Conservation (phyloP, 768 basidiomycete genomes). For the Boletus vinaceobasis region DNA sequence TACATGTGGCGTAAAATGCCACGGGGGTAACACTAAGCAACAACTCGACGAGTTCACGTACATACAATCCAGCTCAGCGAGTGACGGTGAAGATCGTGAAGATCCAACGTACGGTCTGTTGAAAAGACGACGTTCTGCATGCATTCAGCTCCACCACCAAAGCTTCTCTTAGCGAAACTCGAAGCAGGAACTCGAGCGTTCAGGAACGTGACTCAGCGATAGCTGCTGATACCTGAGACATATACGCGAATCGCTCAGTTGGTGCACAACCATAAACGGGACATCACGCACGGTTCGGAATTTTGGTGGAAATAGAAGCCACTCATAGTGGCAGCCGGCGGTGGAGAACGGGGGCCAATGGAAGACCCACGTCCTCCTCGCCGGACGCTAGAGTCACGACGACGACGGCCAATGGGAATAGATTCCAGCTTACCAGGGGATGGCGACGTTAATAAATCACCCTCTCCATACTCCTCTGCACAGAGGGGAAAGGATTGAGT, state of each 20-base stretch:
- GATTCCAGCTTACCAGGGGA: conserved; percentile 37
- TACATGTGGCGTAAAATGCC: conserved; percentile 19
- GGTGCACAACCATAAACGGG: conserved; percentile 2
- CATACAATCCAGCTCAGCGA: conserved; percentile 11
- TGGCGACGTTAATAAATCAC: conserved; percentile 29
- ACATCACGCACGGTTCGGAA: conserved; percentile 77
- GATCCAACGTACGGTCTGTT: conserved; percentile 5
- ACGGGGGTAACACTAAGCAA: conserved; percentile 20
- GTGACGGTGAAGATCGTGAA: neutral
- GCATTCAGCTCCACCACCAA: conserved; percentile 4
- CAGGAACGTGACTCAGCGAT: conserved; percentile 74
- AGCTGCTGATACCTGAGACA: conserved; percentile 79
- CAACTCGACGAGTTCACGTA: conserved; percentile 11
- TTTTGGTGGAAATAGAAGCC: conserved; percentile 94
- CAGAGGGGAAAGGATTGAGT: conserved; percentile 37
- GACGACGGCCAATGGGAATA: conserved; percentile 34
- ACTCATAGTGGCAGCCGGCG: conserved; percentile 69
- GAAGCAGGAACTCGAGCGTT: conserved; percentile 70
- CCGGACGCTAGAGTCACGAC: conserved; percentile 47
- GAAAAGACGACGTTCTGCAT: neutral
- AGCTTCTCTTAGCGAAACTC: conserved; percentile 75
- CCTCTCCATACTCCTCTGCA: conserved; percentile 24
- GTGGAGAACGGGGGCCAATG: conserved; percentile 42
- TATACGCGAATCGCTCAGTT: conserved; percentile 5
- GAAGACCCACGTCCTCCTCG: conserved; percentile 45